These are phyloP conservation scores for Earliella scabrosa DNA, from an alignment of 1,284 basidiomycete species.

Conservation along the genomic window DNA sequence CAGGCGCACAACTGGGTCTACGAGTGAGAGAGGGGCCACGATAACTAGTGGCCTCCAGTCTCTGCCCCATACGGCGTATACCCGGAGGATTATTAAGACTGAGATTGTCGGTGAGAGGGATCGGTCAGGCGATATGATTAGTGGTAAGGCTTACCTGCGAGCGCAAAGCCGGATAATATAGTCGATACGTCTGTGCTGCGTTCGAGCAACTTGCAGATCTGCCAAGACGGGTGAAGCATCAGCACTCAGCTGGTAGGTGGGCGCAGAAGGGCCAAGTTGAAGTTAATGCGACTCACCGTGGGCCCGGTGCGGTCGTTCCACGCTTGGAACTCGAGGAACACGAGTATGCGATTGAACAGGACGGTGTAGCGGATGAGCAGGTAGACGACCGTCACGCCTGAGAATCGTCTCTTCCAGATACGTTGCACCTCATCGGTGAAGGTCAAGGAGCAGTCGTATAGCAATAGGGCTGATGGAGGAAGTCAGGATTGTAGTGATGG, in stretches of 20 bases:
- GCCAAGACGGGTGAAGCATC: neutral
- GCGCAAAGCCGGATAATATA: neutral
- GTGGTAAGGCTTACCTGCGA: neutral
- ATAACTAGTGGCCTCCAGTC: neutral
- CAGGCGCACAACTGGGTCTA: neutral
- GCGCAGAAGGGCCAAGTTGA: neutral
- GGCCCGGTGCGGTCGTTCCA: neutral
- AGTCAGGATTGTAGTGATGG: too few species aligned
- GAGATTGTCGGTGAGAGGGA: neutral
- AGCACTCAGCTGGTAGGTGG: too few species aligned
- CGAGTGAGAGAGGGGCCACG: neutral
- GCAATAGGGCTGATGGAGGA: neutral
- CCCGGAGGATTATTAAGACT: neutral
- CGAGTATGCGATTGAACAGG: slow-evolving; percentile 7
- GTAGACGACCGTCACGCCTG: slow-evolving; percentile 20
- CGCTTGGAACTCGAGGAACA: neutral
- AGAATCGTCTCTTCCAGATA: slow-evolving; percentile 19
- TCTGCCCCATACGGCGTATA: neutral
- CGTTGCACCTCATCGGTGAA: slow-evolving; percentile 17
- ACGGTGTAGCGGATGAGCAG: slow-evolving; percentile 22
- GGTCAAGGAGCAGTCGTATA: slow-evolving; percentile 17
- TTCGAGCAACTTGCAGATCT: neutral
- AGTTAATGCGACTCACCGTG: neutral
- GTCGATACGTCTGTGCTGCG: neutral
- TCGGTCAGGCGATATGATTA: too few species aligned